Conservation (phyloP, 2,329 filamentous ascomycete species). For the Phyllosticta citriasiana region DNA sequence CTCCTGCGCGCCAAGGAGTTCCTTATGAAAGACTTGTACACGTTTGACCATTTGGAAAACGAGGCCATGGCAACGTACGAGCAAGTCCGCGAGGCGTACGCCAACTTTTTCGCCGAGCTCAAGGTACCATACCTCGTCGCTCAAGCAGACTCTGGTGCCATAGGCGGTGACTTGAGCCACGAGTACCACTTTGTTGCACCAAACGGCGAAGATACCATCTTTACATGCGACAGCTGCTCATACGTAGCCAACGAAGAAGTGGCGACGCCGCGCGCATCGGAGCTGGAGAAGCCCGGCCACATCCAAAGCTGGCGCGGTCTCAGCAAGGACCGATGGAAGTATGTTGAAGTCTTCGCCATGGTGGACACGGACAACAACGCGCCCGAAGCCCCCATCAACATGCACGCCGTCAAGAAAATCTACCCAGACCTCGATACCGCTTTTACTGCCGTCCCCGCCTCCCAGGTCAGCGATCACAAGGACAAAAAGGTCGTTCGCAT, state of each 20-base stretch:
- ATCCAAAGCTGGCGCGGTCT: conserved; percentile 49
- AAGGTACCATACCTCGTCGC: conserved; percentile 77
- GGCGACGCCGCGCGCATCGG: conserved; percentile 36
- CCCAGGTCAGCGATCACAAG: neutral
- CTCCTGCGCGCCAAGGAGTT: conserved; percentile 84
- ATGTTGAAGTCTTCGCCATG: conserved; percentile 48
- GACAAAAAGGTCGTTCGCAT: neutral
- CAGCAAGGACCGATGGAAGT: conserved; percentile 54
- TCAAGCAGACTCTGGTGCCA: conserved; percentile 87
- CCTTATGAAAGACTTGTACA: conserved; percentile 97
- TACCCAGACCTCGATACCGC: conserved; percentile 61
- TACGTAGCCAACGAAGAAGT: conserved; percentile 84
- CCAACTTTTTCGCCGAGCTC: conserved; percentile 67
- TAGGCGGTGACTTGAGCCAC: conserved; percentile 87
- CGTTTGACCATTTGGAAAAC: conserved; percentile 63
- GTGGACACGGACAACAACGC: conserved; percentile 37
- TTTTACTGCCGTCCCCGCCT: neutral
- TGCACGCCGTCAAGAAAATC: conserved; percentile 55
- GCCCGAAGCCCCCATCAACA: conserved; percentile 33
- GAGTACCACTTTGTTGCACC: conserved; percentile 80
- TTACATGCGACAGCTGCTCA: conserved; percentile 62
- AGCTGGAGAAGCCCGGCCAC: conserved; percentile 12
- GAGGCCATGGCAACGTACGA: conserved; percentile 74
- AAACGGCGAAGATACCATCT: conserved; percentile 76
- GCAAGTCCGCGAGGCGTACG: conserved; percentile 64